Conservation (phyloP, 1,139 yeast genomes). For the Zhuliangozyma parablackwelliae region DNA sequence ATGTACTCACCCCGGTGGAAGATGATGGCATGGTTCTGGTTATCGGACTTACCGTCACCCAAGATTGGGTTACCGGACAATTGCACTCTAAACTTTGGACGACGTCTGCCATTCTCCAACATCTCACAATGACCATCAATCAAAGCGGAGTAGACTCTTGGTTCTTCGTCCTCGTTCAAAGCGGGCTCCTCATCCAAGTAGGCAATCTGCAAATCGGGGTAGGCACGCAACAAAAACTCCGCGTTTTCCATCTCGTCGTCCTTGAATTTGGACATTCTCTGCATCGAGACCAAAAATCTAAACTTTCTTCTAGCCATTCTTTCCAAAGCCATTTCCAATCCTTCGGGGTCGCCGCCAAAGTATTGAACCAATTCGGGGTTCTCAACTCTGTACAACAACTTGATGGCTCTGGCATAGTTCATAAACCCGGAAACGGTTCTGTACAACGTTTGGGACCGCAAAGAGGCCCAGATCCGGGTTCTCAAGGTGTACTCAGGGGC, state of each 20-base stretch:
- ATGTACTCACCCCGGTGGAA: slow-evolving; percentile 99
- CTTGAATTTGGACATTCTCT: slow-evolving; percentile 93
- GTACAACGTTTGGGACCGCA: slow-evolving; percentile 95
- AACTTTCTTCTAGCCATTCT: slow-evolving; percentile 99
- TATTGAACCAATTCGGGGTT: slow-evolving; percentile 98
- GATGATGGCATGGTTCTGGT: slow-evolving; percentile 93
- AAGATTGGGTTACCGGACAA: slow-evolving; percentile 97
- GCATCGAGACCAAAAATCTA: slow-evolving; percentile 96
- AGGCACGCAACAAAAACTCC: slow-evolving; percentile 95
- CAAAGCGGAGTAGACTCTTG: slow-evolving; percentile 92
- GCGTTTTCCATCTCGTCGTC: slow-evolving; percentile 98
- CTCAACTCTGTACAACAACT: slow-evolving; percentile 94
- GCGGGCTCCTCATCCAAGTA: slow-evolving; percentile 94
- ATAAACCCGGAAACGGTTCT: slow-evolving; percentile 98
- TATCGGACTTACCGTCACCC: slow-evolving; percentile 99
- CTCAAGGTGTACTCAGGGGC: slow-evolving; percentile 98
- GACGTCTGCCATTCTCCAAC: slow-evolving; percentile 96
- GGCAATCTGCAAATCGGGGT: slow-evolving; percentile 97
- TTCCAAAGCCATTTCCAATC: slow-evolving; percentile 91
- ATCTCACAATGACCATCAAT: slow-evolving; percentile 98
- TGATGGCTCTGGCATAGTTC: slow-evolving; percentile 98
- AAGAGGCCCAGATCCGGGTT: slow-evolving; percentile 98
- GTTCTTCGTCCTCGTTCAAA: slow-evolving; percentile 91
- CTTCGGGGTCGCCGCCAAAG: slow-evolving; percentile 98
- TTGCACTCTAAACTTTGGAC: slow-evolving; percentile 97